Base-by-base conservation (phyloP, 2,329 filamentous ascomycete genomes). In the Aspergillus ochraceoroseus region DNA sequence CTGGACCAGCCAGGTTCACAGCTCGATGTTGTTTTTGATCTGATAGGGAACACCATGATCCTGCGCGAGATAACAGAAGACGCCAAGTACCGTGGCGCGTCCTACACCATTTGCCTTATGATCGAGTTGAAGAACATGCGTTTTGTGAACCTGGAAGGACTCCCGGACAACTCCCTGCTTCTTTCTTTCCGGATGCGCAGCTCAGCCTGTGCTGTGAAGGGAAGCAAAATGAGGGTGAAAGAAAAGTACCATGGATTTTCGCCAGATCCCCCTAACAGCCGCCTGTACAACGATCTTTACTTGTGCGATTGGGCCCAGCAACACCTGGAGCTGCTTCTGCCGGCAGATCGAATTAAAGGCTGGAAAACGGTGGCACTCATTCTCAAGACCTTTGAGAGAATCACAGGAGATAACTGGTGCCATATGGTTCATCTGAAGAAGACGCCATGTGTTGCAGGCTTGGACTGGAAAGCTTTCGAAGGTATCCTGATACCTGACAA, bases 321-420 rank as follows among this genome's bases (percentile, higher is more conserved):
- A 23, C 38, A 34, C 2, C 32, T 62, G 8, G 51, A 54, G 32
- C 19, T 63, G 5, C 46, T 44, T 3, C 32, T 62, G 3, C 59
- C 59, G 0, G 48, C 43, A 18, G 38, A 46, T 13, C 43, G 55
- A 11, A 47, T 54, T 20, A 44, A 44, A 9, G 46, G 49, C 2
- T 60, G 55, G 57, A 56, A 51, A 41, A 61, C 57, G 0, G 53
- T 54, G n/a, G 53, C 55, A 1, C 37, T 61, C 17, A 52, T 60
- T n/a, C 34, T 58, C 23, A 46, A 38, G 38, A 58, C 57, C 0
- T 61, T 58, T 15, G 42, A 50, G 8, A 45, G 47, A 15, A 55
- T 62, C 15, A 44, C 49, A 1, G 19, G 36, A 3, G 44, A 43
- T 4, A 52, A 52, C 9, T 56, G 53, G 52, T 47, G 51, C 22